These are phyloP conservation scores for Aspergillus eucalypticola DNA, from an alignment of 2,329 filamentous ascomycete species.

Conservation along the genomic window DNA sequence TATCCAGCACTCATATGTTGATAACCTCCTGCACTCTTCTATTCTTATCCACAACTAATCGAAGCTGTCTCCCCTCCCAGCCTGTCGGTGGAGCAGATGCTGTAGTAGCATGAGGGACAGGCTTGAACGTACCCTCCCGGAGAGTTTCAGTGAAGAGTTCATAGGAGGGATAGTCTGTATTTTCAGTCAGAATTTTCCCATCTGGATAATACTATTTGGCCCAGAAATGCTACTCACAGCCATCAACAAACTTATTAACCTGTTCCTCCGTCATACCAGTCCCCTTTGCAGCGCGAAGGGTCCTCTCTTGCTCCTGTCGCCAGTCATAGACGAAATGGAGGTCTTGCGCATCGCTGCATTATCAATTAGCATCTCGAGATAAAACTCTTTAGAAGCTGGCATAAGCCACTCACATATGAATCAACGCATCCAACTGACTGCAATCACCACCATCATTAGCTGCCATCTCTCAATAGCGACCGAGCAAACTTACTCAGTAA, in stretches of 20 bases:
- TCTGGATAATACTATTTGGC: background rate
- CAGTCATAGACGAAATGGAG: slow-evolving; percentile 77
- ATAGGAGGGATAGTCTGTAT: slow-evolving; percentile 67
- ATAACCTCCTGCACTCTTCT: slow-evolving; percentile 60
- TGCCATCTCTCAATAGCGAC: background rate
- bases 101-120: slow-evolving; percentile 18
- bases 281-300: slow-evolving; percentile 65
- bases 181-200: background rate
- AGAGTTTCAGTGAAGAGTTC: slow-evolving; percentile 66
- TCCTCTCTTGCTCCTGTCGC: slow-evolving; percentile 77
- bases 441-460: slow-evolving; percentile 13
- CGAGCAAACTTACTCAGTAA: slow-evolving; percentile 50
- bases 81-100: slow-evolving; percentile 26
- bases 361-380: background rate
- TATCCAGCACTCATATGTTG: slow-evolving; percentile 43
- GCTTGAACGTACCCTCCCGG: slow-evolving; percentile 58
- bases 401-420: slow-evolving; percentile 57
- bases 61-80: slow-evolving; percentile 58
- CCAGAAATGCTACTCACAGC: slow-evolving; percentile 48
- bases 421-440: slow-evolving; percentile 61
- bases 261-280: slow-evolving; percentile 80
- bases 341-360: slow-evolving; percentile 65
- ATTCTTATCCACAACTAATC: slow-evolving; percentile 62
- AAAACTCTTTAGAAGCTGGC: too few species aligned
- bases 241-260: slow-evolving; percentile 73